Conservation (phyloP, 2,329 filamentous ascomycete genomes). For the Monilinia laxa region DNA sequence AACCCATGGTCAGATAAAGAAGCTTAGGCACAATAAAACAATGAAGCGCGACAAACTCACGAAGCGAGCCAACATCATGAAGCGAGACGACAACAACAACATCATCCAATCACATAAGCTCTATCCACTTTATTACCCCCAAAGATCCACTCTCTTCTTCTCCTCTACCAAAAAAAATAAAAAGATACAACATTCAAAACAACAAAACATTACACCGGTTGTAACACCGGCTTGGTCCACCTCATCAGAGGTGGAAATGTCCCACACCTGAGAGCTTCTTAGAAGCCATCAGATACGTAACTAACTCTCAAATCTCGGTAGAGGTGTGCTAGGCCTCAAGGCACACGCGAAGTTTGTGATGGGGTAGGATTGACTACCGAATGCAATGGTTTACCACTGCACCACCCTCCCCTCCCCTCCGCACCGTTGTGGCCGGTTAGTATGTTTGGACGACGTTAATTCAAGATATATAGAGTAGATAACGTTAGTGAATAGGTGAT, state of each 20-base stretch:
- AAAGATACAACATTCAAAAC: neutral
- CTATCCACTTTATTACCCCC: conserved; percentile 35
- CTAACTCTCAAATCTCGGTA: neutral
- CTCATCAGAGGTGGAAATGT: neutral
- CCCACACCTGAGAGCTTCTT: neutral
- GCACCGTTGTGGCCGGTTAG: neutral
- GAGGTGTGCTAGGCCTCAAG: neutral
- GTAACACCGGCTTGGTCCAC: neutral
- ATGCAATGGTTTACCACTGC: neutral
- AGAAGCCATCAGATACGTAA: neutral
- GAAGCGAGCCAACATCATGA: neutral
- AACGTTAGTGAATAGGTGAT: neutral
- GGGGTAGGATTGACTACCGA: neutral
- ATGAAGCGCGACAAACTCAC: neutral
- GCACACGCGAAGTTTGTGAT: neutral
- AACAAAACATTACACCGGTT: neutral
- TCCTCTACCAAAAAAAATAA: neutral
- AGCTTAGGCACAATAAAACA: neutral
- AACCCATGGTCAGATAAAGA: neutral
- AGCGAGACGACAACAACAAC: neutral
- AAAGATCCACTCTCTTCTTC: conserved; percentile 40
- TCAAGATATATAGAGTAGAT: neutral
- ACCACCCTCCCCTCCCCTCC: neutral
- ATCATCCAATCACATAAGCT: conserved; percentile 28
- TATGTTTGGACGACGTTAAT: neutral